These are phyloP conservation scores for Phytophthora vignae DNA, from an alignment of 352 stramenopile species.

Conservation along the genomic window DNA sequence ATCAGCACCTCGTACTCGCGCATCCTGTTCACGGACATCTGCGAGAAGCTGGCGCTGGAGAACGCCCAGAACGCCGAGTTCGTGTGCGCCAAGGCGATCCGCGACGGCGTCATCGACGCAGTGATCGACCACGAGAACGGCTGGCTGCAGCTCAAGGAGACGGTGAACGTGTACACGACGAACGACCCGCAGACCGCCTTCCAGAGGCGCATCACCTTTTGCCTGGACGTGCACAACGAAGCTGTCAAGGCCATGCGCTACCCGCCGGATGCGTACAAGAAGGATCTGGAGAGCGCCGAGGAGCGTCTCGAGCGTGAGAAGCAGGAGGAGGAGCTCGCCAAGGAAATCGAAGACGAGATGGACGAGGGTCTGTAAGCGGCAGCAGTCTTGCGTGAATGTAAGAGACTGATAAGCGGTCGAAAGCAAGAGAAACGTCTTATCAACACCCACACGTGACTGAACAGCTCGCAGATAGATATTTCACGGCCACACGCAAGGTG, in stretches of 20 bases:
- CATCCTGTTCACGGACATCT: constrained; percentile 93
- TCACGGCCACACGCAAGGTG: constrained; percentile 19
- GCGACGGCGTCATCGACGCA: constrained; percentile 98
- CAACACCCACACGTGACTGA: constrained; percentile 2
- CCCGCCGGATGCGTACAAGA: constrained; percentile 97
- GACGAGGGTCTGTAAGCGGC: constrained; percentile 86
- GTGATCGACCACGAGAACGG: constrained; percentile 97
- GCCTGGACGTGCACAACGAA: constrained; percentile 99
- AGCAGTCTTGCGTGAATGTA: not conserved
- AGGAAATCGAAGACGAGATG: constrained; percentile 98
- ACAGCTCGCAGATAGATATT: not conserved
- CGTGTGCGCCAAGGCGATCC: constrained; percentile 98
- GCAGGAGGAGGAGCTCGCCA: constrained; percentile 94
- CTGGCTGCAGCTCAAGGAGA: constrained; percentile 93
- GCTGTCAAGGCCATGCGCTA: constrained; percentile 98
- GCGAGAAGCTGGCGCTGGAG: constrained; percentile 94
- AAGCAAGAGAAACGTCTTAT: constrained; percentile 23
- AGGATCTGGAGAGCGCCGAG: constrained; percentile 93
- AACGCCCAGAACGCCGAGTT: constrained; percentile 95
- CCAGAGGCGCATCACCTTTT: constrained; percentile 98
- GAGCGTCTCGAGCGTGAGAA: constrained; percentile 94
- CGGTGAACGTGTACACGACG: constrained; percentile 91
- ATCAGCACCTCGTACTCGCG: constrained; percentile 97
- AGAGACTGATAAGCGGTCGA: constrained; percentile 13
- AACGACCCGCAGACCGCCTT: constrained; percentile 96